Conservation (phyloP, 2,329 filamentous ascomycete species). For the Pseudogymnoascus pannorum region DNA sequence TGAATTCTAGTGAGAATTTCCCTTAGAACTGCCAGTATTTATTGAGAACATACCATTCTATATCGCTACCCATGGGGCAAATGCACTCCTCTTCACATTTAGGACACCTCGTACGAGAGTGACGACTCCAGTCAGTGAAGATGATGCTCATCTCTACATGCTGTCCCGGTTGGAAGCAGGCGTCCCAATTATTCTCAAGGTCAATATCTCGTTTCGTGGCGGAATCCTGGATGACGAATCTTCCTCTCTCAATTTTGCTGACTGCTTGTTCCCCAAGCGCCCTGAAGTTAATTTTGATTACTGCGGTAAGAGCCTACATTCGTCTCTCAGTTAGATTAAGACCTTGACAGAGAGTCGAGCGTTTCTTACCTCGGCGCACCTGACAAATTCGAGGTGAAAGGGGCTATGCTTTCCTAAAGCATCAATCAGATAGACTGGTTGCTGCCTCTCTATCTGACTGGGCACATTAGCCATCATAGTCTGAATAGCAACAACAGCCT, state of each 20-base stretch:
- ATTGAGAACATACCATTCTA: not conserved
- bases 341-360: not conserved
- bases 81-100: not conserved
- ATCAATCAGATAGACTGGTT: slow-evolving; percentile 28
- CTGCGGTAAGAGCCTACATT: not conserved
- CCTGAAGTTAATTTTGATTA: not conserved
- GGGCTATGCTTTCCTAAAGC: slow-evolving; percentile 21
- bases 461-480: slow-evolving; percentile 20
- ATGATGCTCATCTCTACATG: not conserved
- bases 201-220: not conserved
- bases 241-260: not conserved
- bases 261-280: not conserved
- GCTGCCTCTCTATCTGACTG: slow-evolving; percentile 25
- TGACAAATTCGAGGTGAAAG: slow-evolving; percentile 29
- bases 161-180: not conserved
- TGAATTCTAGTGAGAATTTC: not conserved
- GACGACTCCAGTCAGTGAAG: not conserved
- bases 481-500: slow-evolving; percentile 21
- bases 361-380: slow-evolving; percentile 18
- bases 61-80: not conserved
- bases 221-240: not conserved
- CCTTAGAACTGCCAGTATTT: not conserved
- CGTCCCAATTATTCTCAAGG: not conserved
- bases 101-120: not conserved
- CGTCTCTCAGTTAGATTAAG: not conserved